phyloP scores from a whole-genome alignment of 1,139 yeast species.

The Pneumocystis sp. region DNA sequence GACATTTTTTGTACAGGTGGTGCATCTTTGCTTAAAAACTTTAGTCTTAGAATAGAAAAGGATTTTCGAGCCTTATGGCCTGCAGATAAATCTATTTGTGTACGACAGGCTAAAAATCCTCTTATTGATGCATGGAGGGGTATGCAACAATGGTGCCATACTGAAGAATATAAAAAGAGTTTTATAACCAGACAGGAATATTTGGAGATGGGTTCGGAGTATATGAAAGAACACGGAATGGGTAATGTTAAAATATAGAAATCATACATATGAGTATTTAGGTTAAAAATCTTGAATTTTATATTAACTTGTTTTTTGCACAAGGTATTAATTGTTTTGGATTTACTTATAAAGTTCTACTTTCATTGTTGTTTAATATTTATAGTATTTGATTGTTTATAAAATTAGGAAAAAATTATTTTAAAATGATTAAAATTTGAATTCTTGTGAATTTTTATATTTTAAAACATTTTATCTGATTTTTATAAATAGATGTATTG shows the following conservation, averaged over 20 bases:
- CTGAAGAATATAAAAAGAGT: slow-evolving; percentile 33
- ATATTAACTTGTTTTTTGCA: not conserved
- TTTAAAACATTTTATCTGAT: too few relatives aligned
- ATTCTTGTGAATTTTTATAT: too few relatives aligned
- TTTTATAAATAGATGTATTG: too few relatives aligned
- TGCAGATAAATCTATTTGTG: slow-evolving; percentile 43
- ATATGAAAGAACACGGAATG: slow-evolving; percentile 70
- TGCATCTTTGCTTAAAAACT: slow-evolving; percentile 47
- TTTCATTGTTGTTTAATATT: not conserved
- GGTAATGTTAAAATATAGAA: slow-evolving; percentile 35
- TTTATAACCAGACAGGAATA: slow-evolving; percentile 58
- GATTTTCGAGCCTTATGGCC: slow-evolving; percentile 68
- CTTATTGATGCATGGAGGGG: slow-evolving; percentile 83
- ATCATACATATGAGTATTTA: not conserved
- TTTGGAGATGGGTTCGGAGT: slow-evolving; percentile 78
- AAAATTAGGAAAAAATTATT: not conserved
- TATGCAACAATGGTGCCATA: slow-evolving; percentile 64
- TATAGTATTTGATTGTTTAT: not conserved
- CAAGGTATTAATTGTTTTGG: not conserved
- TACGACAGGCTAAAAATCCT: slow-evolving; percentile 54
- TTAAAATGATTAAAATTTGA: not conserved
- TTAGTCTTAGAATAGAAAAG: slow-evolving; percentile 44
- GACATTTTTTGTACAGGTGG: slow-evolving; percentile 85
- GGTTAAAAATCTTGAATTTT: not conserved
- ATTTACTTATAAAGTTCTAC: not conserved